Conservation (phyloP, 2,329 filamentous ascomycete genomes). For the Nemania bipapillata region DNA sequence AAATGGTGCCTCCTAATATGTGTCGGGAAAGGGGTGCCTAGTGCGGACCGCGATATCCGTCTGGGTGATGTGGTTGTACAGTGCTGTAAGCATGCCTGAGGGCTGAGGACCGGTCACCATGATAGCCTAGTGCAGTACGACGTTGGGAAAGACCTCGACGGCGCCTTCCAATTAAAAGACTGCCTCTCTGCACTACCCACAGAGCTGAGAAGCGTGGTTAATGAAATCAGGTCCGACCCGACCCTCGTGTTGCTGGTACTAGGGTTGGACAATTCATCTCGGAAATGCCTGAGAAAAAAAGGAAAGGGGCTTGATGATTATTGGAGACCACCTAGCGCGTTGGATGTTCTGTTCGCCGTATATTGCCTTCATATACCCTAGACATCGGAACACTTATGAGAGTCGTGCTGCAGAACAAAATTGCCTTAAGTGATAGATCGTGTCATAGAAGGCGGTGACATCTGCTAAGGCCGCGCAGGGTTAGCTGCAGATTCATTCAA, state of each 20-base stretch:
- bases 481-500: too few species aligned
- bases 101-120: too few species aligned
- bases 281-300: conserved; percentile 22
- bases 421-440: conserved; percentile 20
- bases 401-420: conserved; percentile 19
- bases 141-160: conserved; percentile 23
- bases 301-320: conserved; percentile 29
- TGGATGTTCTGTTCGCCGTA: conserved; percentile 36
- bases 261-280: conserved; percentile 29
- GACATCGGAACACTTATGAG: conserved; percentile 13
- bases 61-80: conserved; percentile 37
- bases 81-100: conserved; percentile 28
- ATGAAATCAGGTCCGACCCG: conserved; percentile 38
- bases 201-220: conserved; percentile 35
- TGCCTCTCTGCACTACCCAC: conserved; percentile 37
- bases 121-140: conserved; percentile 35
- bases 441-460: conserved; percentile 19
- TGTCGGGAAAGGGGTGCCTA: conserved; percentile 40
- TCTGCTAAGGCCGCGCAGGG: too few species aligned
- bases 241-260: conserved; percentile 33
- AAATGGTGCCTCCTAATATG: conserved; percentile 46
- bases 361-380: conserved; percentile 29
- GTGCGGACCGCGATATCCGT: conserved; percentile 38
- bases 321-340: conserved; percentile 20
- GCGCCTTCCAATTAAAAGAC: conserved; percentile 31